phyloP scores from a whole-genome alignment of 73 alveolate species.

The Paramecium biaurelia region DNA sequence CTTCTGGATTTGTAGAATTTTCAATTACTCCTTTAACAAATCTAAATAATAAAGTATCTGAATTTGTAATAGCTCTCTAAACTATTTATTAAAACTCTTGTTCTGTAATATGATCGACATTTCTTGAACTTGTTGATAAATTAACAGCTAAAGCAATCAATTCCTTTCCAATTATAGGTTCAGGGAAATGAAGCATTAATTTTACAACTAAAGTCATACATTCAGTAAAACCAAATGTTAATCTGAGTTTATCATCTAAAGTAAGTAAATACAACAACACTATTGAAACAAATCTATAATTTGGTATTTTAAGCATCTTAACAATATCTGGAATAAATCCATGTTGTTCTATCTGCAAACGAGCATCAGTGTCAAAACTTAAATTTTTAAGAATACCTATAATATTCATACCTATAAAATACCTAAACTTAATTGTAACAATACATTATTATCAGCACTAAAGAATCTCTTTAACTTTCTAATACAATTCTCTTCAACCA shows the following conservation, averaged over 20 bases:
- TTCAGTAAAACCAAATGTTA: constrained; percentile 95
- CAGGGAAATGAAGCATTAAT: constrained; percentile 96
- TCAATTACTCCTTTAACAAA: constrained; percentile 86
- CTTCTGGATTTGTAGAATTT: constrained; percentile 69
- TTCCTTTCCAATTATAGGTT: constrained; percentile 93
- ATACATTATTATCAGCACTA: constrained; percentile 82
- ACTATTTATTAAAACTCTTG: constrained; percentile 88
- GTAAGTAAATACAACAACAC: constrained; percentile 89
- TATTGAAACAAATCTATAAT: constrained; percentile 89
- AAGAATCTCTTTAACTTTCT: constrained; percentile 88
- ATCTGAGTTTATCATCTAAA: constrained; percentile 90
- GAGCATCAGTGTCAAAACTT: constrained; percentile 87
- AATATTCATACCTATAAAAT: background rate
- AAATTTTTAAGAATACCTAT: constrained; percentile 87
- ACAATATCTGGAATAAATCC: constrained; percentile 92
- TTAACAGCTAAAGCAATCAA: constrained; percentile 93
- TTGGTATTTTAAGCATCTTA: constrained; percentile 88
- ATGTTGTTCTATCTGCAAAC: constrained; percentile 84
- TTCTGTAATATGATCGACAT: constrained; percentile 94
- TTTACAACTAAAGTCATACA: constrained; percentile 85
- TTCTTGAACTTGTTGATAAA: constrained; percentile 87
- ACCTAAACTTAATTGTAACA: constrained; percentile 67
- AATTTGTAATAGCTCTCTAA: constrained; percentile 90
- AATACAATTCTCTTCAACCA: constrained; percentile 87
- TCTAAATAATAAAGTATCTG: constrained; percentile 89